phyloP scores from a whole-genome alignment of 345 rosid species.

The Iberis pinnata region DNA sequence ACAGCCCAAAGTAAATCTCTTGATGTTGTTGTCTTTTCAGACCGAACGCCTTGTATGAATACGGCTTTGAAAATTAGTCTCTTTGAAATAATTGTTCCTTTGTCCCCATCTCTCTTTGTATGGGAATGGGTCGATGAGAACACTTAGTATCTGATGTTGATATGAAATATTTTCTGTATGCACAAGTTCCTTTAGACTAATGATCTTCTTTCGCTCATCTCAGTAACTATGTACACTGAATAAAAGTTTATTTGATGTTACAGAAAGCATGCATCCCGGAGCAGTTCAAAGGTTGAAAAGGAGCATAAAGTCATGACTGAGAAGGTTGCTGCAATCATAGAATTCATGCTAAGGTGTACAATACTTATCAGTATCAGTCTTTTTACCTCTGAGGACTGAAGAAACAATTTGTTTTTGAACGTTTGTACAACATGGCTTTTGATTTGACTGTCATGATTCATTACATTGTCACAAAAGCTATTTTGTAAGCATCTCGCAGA shows the following conservation, averaged over 20 bases:
- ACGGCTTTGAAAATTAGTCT: too few species aligned
- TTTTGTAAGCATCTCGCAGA: not conserved
- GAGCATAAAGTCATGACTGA: slow-evolving; percentile 44
- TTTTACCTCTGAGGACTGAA: slow-evolving; percentile 7
- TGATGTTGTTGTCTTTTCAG: slow-evolving; percentile 14
- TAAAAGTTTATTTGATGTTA: slow-evolving; percentile 17
- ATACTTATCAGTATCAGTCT: slow-evolving; percentile 4
- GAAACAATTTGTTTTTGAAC: not conserved
- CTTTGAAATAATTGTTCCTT: slow-evolving; percentile 1
- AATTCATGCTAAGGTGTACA: slow-evolving; percentile 56
- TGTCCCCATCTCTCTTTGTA: not conserved
- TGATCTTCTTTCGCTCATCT: slow-evolving; percentile 6
- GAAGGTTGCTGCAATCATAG: slow-evolving; percentile 48
- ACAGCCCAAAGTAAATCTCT: slow-evolving; percentile 48
- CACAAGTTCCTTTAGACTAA: slow-evolving; percentile 1
- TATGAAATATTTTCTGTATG: not conserved
- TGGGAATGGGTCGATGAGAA: slow-evolving; percentile 1
- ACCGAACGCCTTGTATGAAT: not conserved
- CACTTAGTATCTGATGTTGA: slow-evolving; percentile 13
- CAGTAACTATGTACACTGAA: slow-evolving; percentile 4
- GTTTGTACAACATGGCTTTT: not conserved
- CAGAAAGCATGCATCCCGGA: slow-evolving; percentile 58
- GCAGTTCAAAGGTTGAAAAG: slow-evolving; percentile 35
- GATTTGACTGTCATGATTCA: not conserved
- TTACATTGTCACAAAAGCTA: not conserved